phyloP scores from a whole-genome alignment of 352 stramenopile genomes.

The Pythium periplocum region DNA sequence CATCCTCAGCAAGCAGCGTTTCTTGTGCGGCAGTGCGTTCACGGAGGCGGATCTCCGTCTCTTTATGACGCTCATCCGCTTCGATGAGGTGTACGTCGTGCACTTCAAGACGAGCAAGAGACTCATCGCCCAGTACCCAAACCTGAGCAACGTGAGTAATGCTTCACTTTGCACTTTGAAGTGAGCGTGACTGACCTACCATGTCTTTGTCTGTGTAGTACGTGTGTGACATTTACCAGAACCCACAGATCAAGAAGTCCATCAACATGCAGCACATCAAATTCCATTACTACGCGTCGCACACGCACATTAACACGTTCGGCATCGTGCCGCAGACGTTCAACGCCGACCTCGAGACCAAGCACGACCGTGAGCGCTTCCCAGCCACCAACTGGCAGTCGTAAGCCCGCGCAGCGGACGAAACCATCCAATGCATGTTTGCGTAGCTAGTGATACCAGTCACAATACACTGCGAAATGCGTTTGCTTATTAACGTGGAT shows the following conservation, averaged over 20 bases:
- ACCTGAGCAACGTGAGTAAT: slow-evolving; percentile 80
- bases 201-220: slow-evolving; percentile 27
- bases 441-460: too few species aligned
- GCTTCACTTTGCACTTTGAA: slow-evolving; percentile 51
- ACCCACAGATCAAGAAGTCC: slow-evolving; percentile 77
- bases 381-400: slow-evolving; percentile 17
- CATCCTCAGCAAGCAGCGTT: slow-evolving; percentile 61
- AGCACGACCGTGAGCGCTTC: slow-evolving; percentile 72
- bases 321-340: slow-evolving; percentile 90
- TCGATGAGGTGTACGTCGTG: slow-evolving; percentile 81
- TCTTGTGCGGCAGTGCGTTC: slow-evolving; percentile 53
- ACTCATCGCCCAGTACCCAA: slow-evolving; percentile 85
- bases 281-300: slow-evolving; percentile 94
- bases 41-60: slow-evolving; percentile 79
- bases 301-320: slow-evolving; percentile 92
- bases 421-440: too few species aligned
- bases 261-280: slow-evolving; percentile 97
- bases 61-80: slow-evolving; percentile 79
- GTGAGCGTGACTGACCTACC: not conserved
- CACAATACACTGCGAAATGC: too few species aligned
- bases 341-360: slow-evolving; percentile 38
- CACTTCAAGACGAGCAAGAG: slow-evolving; percentile 89
- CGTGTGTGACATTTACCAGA: slow-evolving; percentile 90
- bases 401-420: too few species aligned
- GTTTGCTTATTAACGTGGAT: too few species aligned